Base-by-base conservation (phyloP, 2,329 filamentous ascomycete species). In the Chaetoscypha palmicola region DNA sequence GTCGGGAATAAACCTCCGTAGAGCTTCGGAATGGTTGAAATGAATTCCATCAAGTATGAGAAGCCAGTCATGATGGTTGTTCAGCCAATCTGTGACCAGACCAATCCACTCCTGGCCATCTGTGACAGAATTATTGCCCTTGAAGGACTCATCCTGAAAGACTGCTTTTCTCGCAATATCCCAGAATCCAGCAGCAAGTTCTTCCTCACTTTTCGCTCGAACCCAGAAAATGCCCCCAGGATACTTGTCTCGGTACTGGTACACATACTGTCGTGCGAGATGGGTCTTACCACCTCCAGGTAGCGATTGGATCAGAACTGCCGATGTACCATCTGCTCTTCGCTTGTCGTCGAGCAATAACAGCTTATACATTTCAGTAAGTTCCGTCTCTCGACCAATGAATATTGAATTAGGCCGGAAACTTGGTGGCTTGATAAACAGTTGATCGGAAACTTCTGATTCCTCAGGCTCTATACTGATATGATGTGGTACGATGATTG, bases 181-280 rank as follows among this genome's bases (percentile, higher is more conserved):
- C 74, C 77, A 81, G 57, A 76, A 85, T 23, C 76, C 77, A 37
- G 77, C 74, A 41, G 73, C 73, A 24, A 78, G 68, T 38, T 81
- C 77, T 41, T 76, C 66, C 3, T 68, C 58, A 1, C 74, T 77
- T 51, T 78, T 81, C 7, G 79, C 77, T 38, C 79, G 72, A 12
- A 85, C 71, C 82, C 82, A 86, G 59, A 83, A 86, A 33, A 84
- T 70, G 1, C 82, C 82, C 1, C 79, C 80, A 0, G 75, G 72
- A 52, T 81, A 86, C 47, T 75, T 66, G 3, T 69, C 63, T 26
- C 69, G 73, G 53, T 83, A 73, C 3, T 67, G 61, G 53, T 79
- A 83, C 22, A 83, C 73, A 57, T 85, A 86, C 60, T 86, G 71
- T 3, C 81, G 71, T 21, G 80, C 80, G 11, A 86, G 65, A 54